Evolutionary conservation across 169 alveolate species (phyloP).

Genomic region (Eimeria sp.): DNA sequence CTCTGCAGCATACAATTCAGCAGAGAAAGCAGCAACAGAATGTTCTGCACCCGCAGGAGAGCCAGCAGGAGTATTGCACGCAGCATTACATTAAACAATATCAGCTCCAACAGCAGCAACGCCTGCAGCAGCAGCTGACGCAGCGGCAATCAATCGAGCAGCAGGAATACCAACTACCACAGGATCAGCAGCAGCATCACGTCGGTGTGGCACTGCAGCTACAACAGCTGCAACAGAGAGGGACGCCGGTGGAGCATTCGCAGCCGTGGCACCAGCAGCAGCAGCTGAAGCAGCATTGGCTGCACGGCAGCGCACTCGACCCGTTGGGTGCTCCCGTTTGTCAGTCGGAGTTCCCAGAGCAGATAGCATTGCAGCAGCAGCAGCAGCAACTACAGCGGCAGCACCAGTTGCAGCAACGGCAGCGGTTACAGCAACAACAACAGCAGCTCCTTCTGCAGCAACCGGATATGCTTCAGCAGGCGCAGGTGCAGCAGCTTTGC

Average conservation of each 20-base stretch:
- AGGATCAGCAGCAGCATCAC: neutral
- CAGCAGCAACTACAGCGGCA: neutral
- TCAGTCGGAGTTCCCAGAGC: neutral
- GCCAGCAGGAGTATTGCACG: neutral
- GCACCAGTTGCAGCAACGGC: neutral
- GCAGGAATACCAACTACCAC: neutral
- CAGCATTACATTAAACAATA: slow-evolving; percentile 35
- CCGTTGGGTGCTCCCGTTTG: neutral
- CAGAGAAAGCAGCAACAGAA: slow-evolving; percentile 9
- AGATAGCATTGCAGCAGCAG: neutral
- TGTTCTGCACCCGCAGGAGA: neutral
- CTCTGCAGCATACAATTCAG: slow-evolving; percentile 32
- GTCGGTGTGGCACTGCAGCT: neutral
- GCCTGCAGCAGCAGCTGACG: neutral
- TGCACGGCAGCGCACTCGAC: neutral
- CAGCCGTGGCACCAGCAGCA: slow-evolving; percentile 23
- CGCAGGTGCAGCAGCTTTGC: neutral
- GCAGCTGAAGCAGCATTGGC: slow-evolving; percentile 45
- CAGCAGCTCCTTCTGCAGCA: slow-evolving; percentile 59
- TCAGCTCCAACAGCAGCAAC: slow-evolving; percentile 17
- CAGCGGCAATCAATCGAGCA: neutral
- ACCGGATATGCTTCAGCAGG: slow-evolving; percentile 2
- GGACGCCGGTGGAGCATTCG: neutral
- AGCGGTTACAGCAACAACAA: slow-evolving; percentile 37
- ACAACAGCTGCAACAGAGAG: neutral